Base-by-base conservation (phyloP, 176 grass and related monocot species). In the maize (Zea mays) region DNA sequence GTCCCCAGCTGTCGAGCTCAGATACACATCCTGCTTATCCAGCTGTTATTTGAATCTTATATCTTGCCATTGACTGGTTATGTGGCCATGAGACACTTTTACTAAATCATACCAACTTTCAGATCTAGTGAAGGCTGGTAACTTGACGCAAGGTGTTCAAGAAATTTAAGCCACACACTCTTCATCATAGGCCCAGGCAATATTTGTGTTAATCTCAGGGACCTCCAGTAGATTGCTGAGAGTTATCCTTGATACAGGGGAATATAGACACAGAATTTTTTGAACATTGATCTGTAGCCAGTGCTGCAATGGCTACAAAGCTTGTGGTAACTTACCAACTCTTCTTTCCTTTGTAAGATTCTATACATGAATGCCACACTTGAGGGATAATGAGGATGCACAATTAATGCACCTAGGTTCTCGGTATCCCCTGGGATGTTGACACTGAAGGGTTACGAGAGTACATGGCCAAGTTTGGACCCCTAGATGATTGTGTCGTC, bases 401-500 rank as follows among this genome's bases (percentile, higher is more conserved):
- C 0, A 8, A 60, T 62, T 72, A 41, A 40, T 86, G 34, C 34
- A 12, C 16, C 49, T 72, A 97, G 94, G 94, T 97, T 59, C 88
- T 97, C 57, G 94, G 94, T 79, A 93, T 97, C 65, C 94, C 94
- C 34, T 97, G 94, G 94, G 94, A 97, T 83, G 88, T 97, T 76
- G 88, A 97, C 75, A 93, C 88, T 1, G 87, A 90, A 83, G 94
- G 94, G 70, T 84, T 97, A 62, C 81, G 85, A 59, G 86, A 97
- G 61, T 85, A 97, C 76, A 93, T 97, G 94, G 76, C 67, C 82
- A 97, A 97, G 82, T 97, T 91, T 83, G 94, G 94, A 40, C 82
- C 86, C 47, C 86, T 97, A 13, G 90, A 93, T 38, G 94, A 97
- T 75, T 97, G 94, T 2, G 67, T 97, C 15, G 94, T 97, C 21